Evolutionary conservation across 1,139 yeast genomes (phyloP), one percentile per base, ranked within the genome.

Genomic region (Sporopachydermia cereana): DNA sequence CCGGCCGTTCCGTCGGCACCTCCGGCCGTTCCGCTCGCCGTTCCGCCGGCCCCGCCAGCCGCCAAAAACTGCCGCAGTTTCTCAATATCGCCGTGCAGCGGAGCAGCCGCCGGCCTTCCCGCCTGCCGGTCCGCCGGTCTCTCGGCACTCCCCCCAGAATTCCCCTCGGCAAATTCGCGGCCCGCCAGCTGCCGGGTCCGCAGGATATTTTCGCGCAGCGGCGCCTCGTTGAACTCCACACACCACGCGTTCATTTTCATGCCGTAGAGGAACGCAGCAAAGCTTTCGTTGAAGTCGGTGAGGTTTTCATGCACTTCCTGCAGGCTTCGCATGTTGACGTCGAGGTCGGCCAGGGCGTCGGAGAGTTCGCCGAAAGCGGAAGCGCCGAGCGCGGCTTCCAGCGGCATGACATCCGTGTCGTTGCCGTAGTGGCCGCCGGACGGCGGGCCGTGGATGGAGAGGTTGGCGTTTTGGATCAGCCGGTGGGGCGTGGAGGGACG

Each of bases 231-330:
- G 50, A 78, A 78, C 57, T 78, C 84, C 39, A 76, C 77, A 56
- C 85, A 77, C 76, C 83, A 79, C 60, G 82, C 80, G 46, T 81
- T 77, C 60, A 79, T 76, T 47, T 77, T 71, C 45, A 79, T 60
- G 1, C 85, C 83, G 52, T 78, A 78, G 48, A 79, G 57, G 48
- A 79, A 76, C 48, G 80, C 69, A 1, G 81, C 74, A 58, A 79
- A 78, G 14, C 79, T 71, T 56, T 79, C 85, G 53, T 77, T 79
- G 58, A 79, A 78, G 27, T 68, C 66, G 9, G 61, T 59, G 5
- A 79, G 59, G 2, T 74, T 68, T 45, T 72, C 68, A 54, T 79
- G 81, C 21, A 78, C 67, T 34, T 57, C 59, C 44, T 64, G 69
- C 20, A 77, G 57, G 47, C 70, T 67, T 43, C 67, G 66, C 65